phyloP scores from a whole-genome alignment of 768 basidiomycete species.

The Cyclocybe cylindracea region DNA sequence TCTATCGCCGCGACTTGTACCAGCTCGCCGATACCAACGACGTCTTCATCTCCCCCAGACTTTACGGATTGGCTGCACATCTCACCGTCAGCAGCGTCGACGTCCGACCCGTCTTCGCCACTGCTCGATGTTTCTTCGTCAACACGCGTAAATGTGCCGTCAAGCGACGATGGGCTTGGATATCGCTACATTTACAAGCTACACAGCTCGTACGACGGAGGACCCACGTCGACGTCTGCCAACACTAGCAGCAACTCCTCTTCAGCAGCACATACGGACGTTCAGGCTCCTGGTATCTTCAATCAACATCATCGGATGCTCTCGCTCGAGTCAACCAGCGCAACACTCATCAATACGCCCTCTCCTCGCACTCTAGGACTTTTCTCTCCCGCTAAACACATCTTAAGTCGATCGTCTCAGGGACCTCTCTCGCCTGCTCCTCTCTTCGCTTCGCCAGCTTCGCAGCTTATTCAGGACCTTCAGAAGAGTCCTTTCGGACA shows the following conservation, averaged over 20 bases:
- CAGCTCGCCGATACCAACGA: conserved; percentile 16
- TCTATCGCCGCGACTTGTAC: conserved; percentile 19
- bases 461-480: conserved; percentile 18
- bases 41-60: conserved; percentile 15
- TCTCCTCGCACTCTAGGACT: conserved; percentile 18
- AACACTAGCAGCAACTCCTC: neutral
- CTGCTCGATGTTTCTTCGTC: conserved; percentile 22
- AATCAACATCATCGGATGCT: conserved; percentile 23
- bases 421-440: conserved; percentile 4
- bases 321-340: conserved; percentile 22
- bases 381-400: conserved; percentile 8
- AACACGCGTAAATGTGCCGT: conserved; percentile 15
- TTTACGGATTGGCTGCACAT: conserved; percentile 31
- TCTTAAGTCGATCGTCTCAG: conserved; percentile 2
- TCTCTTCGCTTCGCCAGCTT: conserved; percentile 10
- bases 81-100: conserved; percentile 20
- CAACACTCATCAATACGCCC: conserved; percentile 26
- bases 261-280: neutral
- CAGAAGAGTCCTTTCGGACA: conserved; percentile 16
- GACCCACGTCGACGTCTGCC: conserved; percentile 1
- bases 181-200: conserved; percentile 19
- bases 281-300: conserved; percentile 8
- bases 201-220: neutral
- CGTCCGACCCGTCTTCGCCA: conserved; percentile 14
- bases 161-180: conserved; percentile 7